Evolutionary conservation across 257 asterid species (phyloP).

Genomic region (Scutellaria minor): DNA sequence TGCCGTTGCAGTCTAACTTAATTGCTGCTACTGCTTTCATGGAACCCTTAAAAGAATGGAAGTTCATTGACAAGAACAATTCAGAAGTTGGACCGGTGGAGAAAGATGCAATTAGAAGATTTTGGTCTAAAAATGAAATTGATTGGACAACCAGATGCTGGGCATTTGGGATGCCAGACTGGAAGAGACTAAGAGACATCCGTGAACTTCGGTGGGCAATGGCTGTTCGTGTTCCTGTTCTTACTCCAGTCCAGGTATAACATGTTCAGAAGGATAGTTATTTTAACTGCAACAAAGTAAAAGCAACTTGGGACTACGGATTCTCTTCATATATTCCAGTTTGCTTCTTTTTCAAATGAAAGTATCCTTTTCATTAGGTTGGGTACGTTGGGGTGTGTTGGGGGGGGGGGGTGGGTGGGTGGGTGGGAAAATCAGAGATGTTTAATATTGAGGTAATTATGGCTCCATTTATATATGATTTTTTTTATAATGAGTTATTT

Average conservation of each 20-base stretch:
- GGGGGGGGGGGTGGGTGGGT: no score
- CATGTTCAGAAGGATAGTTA: slow-evolving; percentile 24
- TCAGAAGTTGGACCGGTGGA: slow-evolving; percentile 90
- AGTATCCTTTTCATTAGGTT: no score
- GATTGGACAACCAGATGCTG: slow-evolving; percentile 94
- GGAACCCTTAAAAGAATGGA: slow-evolving; percentile 98
- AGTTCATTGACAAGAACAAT: slow-evolving; percentile 73
- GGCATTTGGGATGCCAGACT: slow-evolving; percentile 98
- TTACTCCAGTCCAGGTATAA: slow-evolving; percentile 83
- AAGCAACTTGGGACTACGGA: background rate
- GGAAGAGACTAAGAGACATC: slow-evolving; percentile 95
- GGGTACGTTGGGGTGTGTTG: no score
- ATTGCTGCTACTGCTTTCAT: slow-evolving; percentile 97
- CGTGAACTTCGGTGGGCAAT: slow-evolving; percentile 99
- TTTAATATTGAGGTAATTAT: no score
- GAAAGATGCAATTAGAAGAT: slow-evolving; percentile 94
- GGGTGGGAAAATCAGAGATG: no score
- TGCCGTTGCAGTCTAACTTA: slow-evolving; percentile 95
- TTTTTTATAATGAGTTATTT: no score
- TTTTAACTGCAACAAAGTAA: slow-evolving; percentile 9
- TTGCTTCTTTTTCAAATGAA: background rate
- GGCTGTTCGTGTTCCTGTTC: slow-evolving; percentile 92
- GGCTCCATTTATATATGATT: no score
- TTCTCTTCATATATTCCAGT: slow-evolving; percentile 7
- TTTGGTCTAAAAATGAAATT: slow-evolving; percentile 92